Conservation (phyloP, 805 yeast genomes). For the Blastobotrys parvus region DNA sequence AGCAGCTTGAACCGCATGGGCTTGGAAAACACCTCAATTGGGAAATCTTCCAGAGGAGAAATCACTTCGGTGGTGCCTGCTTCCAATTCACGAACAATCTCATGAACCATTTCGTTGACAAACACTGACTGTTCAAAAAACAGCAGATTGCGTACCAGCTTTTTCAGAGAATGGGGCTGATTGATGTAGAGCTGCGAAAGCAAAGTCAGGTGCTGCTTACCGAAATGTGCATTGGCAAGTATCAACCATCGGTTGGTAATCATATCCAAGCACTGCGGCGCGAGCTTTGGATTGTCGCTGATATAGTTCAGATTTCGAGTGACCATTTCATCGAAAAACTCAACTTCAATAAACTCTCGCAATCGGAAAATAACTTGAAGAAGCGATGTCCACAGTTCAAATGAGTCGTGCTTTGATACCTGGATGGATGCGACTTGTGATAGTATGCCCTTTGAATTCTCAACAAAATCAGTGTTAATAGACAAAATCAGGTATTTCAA, state of each 20-base stretch:
- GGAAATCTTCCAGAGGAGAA: slow-evolving; percentile 2
- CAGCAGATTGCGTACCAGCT: slow-evolving; percentile 4
- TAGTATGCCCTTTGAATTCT: not conserved
- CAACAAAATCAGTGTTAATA: slow-evolving; percentile 2
- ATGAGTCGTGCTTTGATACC: not conserved
- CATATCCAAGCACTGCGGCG: not conserved
- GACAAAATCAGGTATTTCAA: slow-evolving; percentile 11
- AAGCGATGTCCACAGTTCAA: not conserved
- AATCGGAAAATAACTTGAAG: slow-evolving; percentile 9
- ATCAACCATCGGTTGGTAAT: slow-evolving; percentile 13
- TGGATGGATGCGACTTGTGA: not conserved
- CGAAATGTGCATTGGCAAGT: slow-evolving; percentile 6
- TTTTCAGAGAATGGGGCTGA: not conserved
- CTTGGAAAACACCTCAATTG: slow-evolving; percentile 6
- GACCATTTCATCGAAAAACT: slow-evolving; percentile 3
- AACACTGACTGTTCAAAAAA: slow-evolving; percentile 12
- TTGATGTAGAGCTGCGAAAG: slow-evolving; percentile 6
- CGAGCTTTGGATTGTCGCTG: not conserved
- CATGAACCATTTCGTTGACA: slow-evolving; percentile 1
- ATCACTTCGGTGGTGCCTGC: not conserved
- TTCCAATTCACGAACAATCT: not conserved
- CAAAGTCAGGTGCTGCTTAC: not conserved
- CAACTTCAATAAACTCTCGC: slow-evolving; percentile 5
- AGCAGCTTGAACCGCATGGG: not conserved
- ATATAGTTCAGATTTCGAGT: slow-evolving; percentile 1